Evolutionary conservation across 108 stramenopile species (phyloP), one percentile per base, ranked within the genome.

Genomic region (Pelagomonas calceolata): DNA sequence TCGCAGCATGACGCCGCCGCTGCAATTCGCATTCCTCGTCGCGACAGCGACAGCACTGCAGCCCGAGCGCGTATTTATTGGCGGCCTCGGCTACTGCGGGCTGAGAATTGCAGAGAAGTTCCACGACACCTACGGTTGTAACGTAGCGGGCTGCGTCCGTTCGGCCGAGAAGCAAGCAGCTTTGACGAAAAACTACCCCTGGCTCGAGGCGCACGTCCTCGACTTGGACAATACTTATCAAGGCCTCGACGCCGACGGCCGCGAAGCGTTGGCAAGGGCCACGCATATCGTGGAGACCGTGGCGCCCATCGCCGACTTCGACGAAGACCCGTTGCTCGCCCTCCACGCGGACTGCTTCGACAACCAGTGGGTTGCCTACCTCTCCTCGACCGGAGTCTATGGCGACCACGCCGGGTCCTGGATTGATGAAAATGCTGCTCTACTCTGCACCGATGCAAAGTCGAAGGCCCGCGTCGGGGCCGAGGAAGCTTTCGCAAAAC

Each of bases 301-400:
- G 51, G 7, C 51, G 51, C 51, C 51, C 51, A 60, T 60, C 51
- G 51, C 51, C 21, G 51, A 60, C 51, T 17, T 17, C 21, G 51
- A 60, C 51, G 51, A 17, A 1, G 51, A 60, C 51, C 51, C 51
- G 51, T 26, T 60, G 21, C 51, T 60, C 21, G 51, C 51, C 7
- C 51, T 60, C 51, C 51, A 60, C 51, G 51, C 21, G 51, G 44
- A 45, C 44, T 26, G 18, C 21, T 12, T 12, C 21, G 21, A 60
- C 21, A 26, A 3, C 21, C 29, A 69, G 31, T 85, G 85, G 80
- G 66, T 88, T 12, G 90, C 87, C 32, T 73, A 85, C 67, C 35
- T 88, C 32, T 91, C 89, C 9, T 79, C 89, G 26, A 89, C 89
- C 12, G 87, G 86, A 0, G 88, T 91, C 0, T 91, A 89, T 65